Base-by-base conservation (phyloP, 768 basidiomycete species). In the Leccinum variicolor region DNA sequence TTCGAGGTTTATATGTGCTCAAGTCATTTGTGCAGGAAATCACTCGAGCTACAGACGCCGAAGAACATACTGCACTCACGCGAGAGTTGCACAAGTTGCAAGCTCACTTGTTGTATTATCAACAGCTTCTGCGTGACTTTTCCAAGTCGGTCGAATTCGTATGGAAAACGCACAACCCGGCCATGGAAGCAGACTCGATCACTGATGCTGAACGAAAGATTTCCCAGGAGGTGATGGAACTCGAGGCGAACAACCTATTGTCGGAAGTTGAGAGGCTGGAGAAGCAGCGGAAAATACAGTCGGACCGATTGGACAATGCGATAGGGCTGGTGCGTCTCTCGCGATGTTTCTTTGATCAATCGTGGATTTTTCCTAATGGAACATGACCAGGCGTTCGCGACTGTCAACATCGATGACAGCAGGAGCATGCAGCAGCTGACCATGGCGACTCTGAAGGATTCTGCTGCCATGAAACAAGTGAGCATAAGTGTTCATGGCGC, bases 381-480 rank as follows among this genome's bases (percentile, higher is more conserved):
- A 13, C 23, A 28, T 45, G 33, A 47, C 8, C 54, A 85, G 84
- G 84, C 82, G 2, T 86, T 84, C 64, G 81, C 81, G 54, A 80
- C 76, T 14, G 81, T 85, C 41, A 85, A 83, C 60, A 83, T 84
- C 21, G 73, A 72, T n/a, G 85, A 86, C 61, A 84, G 80, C 65
- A 74, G 67, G 59, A 75, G 72, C 23, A 84, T 84, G 79, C 70
- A 78, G 53, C 57, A 71, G 14, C 75, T 86, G 73, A 85, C 84
- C 6, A 71, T 74, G 63, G 76, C 77, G 11, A 69, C 79, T 6
- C 61, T 78, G 39, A 66, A 70, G 50, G 78, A 77, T 60, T 81
- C 79, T 66, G 60, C 74, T 3, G 72, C 72, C 25, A 71, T 76
- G 73, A 75, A 75, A 54, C 69, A 70, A 55, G 66, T 69, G 45